Evolutionary conservation across 2,329 filamentous ascomycete genomes (phyloP), one percentile per base, ranked within the genome.

Genomic region (Fusarium secorum): DNA sequence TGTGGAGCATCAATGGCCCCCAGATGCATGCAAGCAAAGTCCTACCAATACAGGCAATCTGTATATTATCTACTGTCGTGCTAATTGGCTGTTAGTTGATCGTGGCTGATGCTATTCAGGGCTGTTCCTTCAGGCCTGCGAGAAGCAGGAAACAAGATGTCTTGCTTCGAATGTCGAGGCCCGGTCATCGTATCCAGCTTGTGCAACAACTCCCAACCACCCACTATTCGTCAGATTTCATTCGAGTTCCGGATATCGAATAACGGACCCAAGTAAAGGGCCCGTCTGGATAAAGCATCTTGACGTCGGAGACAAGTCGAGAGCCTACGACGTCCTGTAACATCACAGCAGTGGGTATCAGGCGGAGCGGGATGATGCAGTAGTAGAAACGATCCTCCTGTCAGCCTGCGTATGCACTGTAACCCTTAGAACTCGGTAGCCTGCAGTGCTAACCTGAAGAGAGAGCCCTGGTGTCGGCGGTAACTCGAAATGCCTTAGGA

Each of bases 11-110:
- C 59, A 41, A 46, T 58, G 54, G 54, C 54, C 49, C 48, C 53
- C 46, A 63, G 59, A 60, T 73, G 70, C 70, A 72, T 70, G 57
- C 69, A 71, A 71, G 61, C 46, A 70, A 55, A 44, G 24, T 41
- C 30, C 38, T 52, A 36, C 28, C 32, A 35, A 64, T 64, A 28
- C 33, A 41, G 48, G 42, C 51, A 67, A 67, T 63, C 30, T 72
- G 44, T 53, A 38, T 45, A 41, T 33, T 13, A 22, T 54, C n/a
- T 60, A 36, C 30, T 36, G 42, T 10, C n/a, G 18, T 32, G 32
- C 26, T 59, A 22, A 72, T 67, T 72, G 66, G 70, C 20, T 57
- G 11, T 24, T 22, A 11, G 18, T 22, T 54, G 62, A 36, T 32
- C 22, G 70, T 67, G 66, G 51, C 62, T 58, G 66, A 57, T 44